phyloP scores from a whole-genome alignment of 768 basidiomycete genomes.

The Hypholoma sublateritium region DNA sequence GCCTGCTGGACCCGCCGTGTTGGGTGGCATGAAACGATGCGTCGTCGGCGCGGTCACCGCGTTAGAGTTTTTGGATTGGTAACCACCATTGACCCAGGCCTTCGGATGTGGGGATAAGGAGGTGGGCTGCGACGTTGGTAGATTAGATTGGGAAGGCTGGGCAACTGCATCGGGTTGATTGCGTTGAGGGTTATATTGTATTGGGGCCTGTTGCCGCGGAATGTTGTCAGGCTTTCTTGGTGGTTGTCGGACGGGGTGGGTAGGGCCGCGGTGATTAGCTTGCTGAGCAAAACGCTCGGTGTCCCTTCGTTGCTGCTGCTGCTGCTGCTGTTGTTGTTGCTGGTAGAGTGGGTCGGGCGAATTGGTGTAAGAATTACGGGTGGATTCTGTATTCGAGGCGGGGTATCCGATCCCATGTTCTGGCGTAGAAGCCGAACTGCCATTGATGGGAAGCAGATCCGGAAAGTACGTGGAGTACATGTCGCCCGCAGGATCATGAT shows the following conservation, averaged over 20 bases:
- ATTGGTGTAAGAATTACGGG: constrained; percentile 25
- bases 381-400: constrained; percentile 23
- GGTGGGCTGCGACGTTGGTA: constrained; percentile 11
- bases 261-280: not conserved
- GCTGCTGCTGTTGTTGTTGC: constrained; percentile 13
- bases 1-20: not conserved
- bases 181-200: constrained; percentile 9
- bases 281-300: constrained; percentile 2
- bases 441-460: constrained; percentile 19
- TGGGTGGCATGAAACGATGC: constrained; percentile 4
- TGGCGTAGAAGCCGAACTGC: constrained; percentile 20
- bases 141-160: constrained; percentile 8
- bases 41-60: not conserved
- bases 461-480: constrained; percentile 22
- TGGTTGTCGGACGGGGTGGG: not conserved
- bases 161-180: constrained; percentile 12
- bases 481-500: constrained; percentile 11
- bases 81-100: constrained; percentile 11
- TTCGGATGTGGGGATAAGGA: constrained; percentile 16
- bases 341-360: constrained; percentile 31
- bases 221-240: not conserved
- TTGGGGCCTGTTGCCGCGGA: constrained; percentile 1
- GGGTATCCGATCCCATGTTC: constrained; percentile 18
- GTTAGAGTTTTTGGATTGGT: constrained; percentile 3
- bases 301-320: not conserved